Percentiles rank a stretch among this genome's conserved stretches.
Evolutionary conservation across 768 basidiomycete species (phyloP).

Genomic region (Amanita rimosa): DNA sequence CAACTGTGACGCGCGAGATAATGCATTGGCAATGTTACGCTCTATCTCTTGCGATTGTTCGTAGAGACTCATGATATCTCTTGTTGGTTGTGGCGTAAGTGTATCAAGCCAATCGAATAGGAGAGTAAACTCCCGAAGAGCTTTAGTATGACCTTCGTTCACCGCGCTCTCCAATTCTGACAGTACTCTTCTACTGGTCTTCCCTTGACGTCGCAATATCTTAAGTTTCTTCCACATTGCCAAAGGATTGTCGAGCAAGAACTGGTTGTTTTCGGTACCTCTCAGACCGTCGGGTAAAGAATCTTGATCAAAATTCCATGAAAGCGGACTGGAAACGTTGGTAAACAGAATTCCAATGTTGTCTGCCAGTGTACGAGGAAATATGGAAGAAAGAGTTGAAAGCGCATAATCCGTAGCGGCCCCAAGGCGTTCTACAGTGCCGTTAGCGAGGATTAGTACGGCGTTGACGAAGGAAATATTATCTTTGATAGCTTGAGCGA

Average conservation of each 20-base stretch:
- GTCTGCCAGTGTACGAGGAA: slow-evolving; percentile 13
- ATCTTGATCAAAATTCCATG: slow-evolving; percentile 13
- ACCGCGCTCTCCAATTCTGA: slow-evolving; percentile 2
- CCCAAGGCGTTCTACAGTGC: slow-evolving; percentile 13
- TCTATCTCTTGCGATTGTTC: slow-evolving; percentile 8
- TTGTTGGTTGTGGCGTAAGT: slow-evolving; percentile 9
- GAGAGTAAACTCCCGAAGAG: slow-evolving; percentile 7
- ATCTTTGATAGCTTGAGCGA: slow-evolving; percentile 13
- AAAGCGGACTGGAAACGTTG: slow-evolving; percentile 11
- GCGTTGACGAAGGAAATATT: slow-evolving; percentile 14
- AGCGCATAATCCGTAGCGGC: slow-evolving; percentile 16
- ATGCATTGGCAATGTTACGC: slow-evolving; percentile 1
- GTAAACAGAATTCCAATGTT: slow-evolving; percentile 19
- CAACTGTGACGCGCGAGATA: slow-evolving; percentile 7
- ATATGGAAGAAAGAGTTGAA: slow-evolving; percentile 12
- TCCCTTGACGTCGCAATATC: neutral
- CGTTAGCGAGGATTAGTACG: slow-evolving; percentile 18
- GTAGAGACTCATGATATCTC: slow-evolving; percentile 8
- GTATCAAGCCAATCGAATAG: slow-evolving; percentile 11
- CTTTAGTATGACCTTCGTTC: slow-evolving; percentile 4
- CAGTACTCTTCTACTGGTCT: neutral
- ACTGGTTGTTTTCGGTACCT: neutral
- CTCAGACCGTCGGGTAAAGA: slow-evolving; percentile 9
- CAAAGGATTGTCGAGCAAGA: slow-evolving; percentile 9
- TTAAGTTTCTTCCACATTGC: slow-evolving; percentile 8